These are phyloP conservation scores for Aspergillus affinis DNA, from an alignment of 495 filamentous ascomycete genomes.

Conservation along the genomic window DNA sequence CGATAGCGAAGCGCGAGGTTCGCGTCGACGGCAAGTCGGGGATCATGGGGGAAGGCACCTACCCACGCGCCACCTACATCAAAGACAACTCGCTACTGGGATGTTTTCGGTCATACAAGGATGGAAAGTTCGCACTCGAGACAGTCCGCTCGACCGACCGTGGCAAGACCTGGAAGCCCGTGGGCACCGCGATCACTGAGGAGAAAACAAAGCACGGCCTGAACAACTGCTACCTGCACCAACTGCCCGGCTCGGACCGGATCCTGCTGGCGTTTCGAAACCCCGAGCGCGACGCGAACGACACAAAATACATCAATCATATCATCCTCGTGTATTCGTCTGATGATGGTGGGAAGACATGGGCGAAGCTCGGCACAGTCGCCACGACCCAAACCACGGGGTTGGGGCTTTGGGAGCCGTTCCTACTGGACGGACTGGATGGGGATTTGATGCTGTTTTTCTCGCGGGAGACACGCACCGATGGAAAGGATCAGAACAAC, in stretches of 20 bases:
- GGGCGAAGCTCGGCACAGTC: slow-evolving; percentile 7
- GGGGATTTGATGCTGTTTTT: slow-evolving; percentile 11
- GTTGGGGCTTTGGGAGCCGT: slow-evolving; percentile 9
- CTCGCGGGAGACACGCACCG: slow-evolving; percentile 9
- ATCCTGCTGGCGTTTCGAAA: slow-evolving; percentile 12
- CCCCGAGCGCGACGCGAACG: slow-evolving; percentile 2
- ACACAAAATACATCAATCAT: slow-evolving; percentile 5
- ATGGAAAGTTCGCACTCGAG: background rate
- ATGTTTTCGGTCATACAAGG: slow-evolving; percentile 1
- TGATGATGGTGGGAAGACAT: slow-evolving; percentile 6
- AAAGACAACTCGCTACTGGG: slow-evolving; percentile 9
- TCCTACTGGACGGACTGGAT: slow-evolving; percentile 7
- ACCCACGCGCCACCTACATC: slow-evolving; percentile 12
- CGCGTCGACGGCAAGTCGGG: background rate
- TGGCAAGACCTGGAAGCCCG: slow-evolving; percentile 9
- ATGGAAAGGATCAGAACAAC: slow-evolving; percentile 12
- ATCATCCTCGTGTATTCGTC: slow-evolving; percentile 5
- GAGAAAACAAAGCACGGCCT: background rate
- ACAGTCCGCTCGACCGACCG: slow-evolving; percentile 7
- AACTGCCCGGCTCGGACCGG: slow-evolving; percentile 11
- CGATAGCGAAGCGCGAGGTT: background rate
- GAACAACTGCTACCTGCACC: slow-evolving; percentile 13
- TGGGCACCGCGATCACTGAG: slow-evolving; percentile 5
- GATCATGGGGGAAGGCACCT: slow-evolving; percentile 5
- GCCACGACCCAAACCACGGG: slow-evolving; percentile 3